Evolutionary conservation across 83 land plant genomes (phyloP), one percentile per base, ranked within the genome.

Genomic region (Isoetes engelmannii): DNA sequence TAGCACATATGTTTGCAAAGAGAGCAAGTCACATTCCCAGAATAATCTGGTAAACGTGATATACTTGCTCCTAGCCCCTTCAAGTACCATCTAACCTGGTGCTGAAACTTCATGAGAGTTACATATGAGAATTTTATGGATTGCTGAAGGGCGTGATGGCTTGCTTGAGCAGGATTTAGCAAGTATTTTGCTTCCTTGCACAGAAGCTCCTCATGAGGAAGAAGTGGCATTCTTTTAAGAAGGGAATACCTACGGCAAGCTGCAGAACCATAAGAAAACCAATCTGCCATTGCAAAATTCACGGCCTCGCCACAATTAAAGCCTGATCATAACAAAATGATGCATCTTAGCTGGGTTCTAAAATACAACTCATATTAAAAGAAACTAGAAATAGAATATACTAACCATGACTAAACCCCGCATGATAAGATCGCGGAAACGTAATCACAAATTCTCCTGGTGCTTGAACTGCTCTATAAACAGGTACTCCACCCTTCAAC

Each of bases 261-360:
- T 47, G 83, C 75, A 55, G 82, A 79, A 8, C 97, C 97, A 72
- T 82, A 63, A 21, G 89, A 83, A 74, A 88, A 91, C 96, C 96
- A 91, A 71, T 91, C 87, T 57, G 84, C 83, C 73, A 81, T 75
- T 5, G 92, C 92, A 76, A 91, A 91, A 71, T 91, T 91, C 5
- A 91, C 96, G 41, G 92, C 96, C 68, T 91, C 96, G 12, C 96
- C 92, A 82, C 96, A 90, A 76, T 88, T 91, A 71, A 90, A 90
- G 49, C 96, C 96, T 90, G 55, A 71, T 48, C n/a, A 70, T 13
- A 63, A 28, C 9, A 49, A 7, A 49, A 49, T 7, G 62, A 59
- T 9, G 18, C 9, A n/a, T n/a, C n/a, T 13, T 13, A 50, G 13
- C 10, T 8, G 8, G 13, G 53, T 8, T 50, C 10, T 50, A 50